These are phyloP conservation scores for Paramecium tetraurelia DNA, from an alignment of 73 alveolate species.

Conservation along the genomic window DNA sequence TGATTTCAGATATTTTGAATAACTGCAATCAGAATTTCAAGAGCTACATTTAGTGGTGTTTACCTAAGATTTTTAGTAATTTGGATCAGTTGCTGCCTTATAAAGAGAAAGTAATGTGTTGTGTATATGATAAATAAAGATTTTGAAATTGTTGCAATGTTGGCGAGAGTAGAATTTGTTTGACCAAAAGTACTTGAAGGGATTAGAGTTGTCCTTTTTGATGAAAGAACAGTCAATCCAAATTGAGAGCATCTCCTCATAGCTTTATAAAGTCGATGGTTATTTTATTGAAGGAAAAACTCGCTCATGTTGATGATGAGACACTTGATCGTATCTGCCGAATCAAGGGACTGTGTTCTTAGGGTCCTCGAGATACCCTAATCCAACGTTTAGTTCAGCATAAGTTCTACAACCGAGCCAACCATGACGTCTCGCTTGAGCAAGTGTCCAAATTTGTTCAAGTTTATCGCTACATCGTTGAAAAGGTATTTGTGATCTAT, in stretches of 20 bases:
- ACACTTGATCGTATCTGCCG: not conserved
- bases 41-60: not conserved
- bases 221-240: not conserved
- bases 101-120: not conserved
- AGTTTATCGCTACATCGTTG: slow-evolving; percentile 4
- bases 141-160: not conserved
- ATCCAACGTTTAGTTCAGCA: slow-evolving; percentile 4
- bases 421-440: not conserved
- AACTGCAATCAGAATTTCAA: not conserved
- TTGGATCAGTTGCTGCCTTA: not conserved
- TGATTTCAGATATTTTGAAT: slow-evolving; percentile 43
- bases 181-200: slow-evolving; percentile 45
- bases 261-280: slow-evolving; percentile 50
- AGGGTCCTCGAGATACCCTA: not conserved
- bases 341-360: not conserved
- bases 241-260: not conserved
- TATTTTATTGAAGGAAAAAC: slow-evolving; percentile 37
- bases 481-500: not conserved
- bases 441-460: slow-evolving; percentile 2
- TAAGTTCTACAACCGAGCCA: not conserved
- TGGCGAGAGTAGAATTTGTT: slow-evolving; percentile 40
- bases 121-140: not conserved
- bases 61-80: slow-evolving; percentile 8
- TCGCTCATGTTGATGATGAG: slow-evolving; percentile 4
- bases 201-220: slow-evolving; percentile 37